phyloP scores from a whole-genome alignment of 139 green algal species.

The Picocystis salinarum region DNA sequence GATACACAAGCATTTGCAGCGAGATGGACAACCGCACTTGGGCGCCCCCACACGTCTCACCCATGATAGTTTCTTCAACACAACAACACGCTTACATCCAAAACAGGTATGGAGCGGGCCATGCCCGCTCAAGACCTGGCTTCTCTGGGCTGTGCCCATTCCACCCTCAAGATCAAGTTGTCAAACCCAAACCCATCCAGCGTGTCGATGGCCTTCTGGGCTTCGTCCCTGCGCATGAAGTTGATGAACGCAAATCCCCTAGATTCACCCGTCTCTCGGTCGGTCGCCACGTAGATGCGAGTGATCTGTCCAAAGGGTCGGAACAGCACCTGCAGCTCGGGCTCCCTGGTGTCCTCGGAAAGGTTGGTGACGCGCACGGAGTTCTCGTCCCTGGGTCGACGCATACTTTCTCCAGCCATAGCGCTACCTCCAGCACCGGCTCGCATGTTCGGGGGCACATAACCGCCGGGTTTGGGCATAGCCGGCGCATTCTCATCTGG shows the following conservation, averaged over 20 bases:
- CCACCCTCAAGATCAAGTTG: slow-evolving; percentile 91
- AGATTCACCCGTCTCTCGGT: slow-evolving; percentile 76
- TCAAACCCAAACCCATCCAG: slow-evolving; percentile 91
- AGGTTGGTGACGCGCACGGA: slow-evolving; percentile 91
- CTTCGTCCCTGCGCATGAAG: slow-evolving; percentile 71
- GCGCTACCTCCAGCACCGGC: slow-evolving; percentile 6
- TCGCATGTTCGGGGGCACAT: slow-evolving; percentile 64
- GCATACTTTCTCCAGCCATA: slow-evolving; percentile 36
- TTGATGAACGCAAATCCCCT: slow-evolving; percentile 97
- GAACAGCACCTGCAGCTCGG: slow-evolving; percentile 80
- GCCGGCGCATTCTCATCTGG: slow-evolving; percentile 39
- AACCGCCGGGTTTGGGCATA: slow-evolving; percentile 44
- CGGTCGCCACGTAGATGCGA: slow-evolving; percentile 84
- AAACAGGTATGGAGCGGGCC: no score
- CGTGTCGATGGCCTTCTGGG: slow-evolving; percentile 67
- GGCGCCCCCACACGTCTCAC: no score
- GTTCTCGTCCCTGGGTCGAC: slow-evolving; percentile 74
- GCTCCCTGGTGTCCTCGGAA: slow-evolving; percentile 80
- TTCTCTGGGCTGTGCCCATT: slow-evolving; percentile 64
- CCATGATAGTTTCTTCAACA: no score
- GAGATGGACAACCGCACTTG: no score
- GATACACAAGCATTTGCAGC: no score
- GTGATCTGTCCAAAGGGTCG: slow-evolving; percentile 76
- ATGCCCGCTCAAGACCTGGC: no score
- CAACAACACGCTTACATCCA: no score